Evolutionary conservation across 2,329 filamentous ascomycete species (phyloP).

Genomic region (Colletotrichum musae): DNA sequence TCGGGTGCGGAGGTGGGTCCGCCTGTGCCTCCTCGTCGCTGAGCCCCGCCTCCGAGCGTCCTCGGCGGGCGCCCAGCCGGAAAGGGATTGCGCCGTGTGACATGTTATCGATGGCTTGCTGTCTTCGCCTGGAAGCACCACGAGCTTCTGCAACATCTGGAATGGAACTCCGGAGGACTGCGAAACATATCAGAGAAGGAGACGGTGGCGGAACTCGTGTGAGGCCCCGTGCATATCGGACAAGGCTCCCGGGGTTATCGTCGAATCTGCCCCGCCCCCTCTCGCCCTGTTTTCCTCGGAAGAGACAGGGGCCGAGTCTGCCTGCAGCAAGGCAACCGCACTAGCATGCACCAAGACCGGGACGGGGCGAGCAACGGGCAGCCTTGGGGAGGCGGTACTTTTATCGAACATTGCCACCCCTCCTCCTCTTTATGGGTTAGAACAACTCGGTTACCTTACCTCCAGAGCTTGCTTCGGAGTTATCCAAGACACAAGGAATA

Average conservation of each 20-base stretch:
- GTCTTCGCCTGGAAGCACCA: too few relatives aligned
- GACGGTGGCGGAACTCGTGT: too few relatives aligned
- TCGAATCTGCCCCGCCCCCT: not conserved
- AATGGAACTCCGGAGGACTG: too few relatives aligned
- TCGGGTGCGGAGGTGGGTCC: not conserved
- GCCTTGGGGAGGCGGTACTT: not conserved
- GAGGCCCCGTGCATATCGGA: too few relatives aligned
- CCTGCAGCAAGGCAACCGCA: constrained; percentile 27
- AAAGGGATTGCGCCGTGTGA: not conserved
- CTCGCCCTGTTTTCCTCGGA: not conserved
- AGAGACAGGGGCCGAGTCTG: not conserved
- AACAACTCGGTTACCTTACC: not conserved
- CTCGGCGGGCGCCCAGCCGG: not conserved
- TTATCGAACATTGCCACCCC: not conserved
- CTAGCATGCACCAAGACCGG: constrained; percentile 2
- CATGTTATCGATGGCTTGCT: not conserved
- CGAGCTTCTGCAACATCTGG: not conserved
- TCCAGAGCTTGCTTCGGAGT: not conserved
- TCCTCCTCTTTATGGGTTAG: too few relatives aligned
- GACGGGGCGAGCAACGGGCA: not conserved
- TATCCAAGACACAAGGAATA: not conserved
- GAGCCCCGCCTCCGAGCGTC: not conserved
- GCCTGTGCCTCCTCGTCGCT: not conserved
- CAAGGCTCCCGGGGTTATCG: not conserved
- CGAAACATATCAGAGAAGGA: too few relatives aligned